Conservation (phyloP, 1,284 basidiomycete genomes). For the Malassezia sp. region DNA sequence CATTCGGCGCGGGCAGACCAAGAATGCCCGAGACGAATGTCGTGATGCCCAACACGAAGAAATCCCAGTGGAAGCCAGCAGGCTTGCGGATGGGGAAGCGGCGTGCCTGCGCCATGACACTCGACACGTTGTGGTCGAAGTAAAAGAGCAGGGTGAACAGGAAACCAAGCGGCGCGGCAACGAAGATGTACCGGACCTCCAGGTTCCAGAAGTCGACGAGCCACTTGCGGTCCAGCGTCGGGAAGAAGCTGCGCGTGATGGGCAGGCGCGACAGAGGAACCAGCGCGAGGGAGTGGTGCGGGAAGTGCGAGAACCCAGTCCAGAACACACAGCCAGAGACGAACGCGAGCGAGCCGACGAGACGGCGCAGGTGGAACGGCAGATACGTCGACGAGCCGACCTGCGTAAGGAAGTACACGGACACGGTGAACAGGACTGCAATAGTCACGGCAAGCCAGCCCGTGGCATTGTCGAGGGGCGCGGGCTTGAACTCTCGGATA, state of each 20-base stretch:
- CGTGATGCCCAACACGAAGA: slow-evolving; percentile 70
- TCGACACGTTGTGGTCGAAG: slow-evolving; percentile 59
- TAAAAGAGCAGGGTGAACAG: slow-evolving; percentile 46
- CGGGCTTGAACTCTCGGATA: slow-evolving; percentile 44
- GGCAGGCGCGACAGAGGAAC: slow-evolving; percentile 38
- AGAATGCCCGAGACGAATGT: slow-evolving; percentile 83
- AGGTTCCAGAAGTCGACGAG: slow-evolving; percentile 83
- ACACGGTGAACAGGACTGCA: slow-evolving; percentile 48
- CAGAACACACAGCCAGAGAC: slow-evolving; percentile 48
- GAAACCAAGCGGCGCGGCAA: slow-evolving; percentile 57
- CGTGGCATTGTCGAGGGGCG: slow-evolving; percentile 38
- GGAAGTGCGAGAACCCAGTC: slow-evolving; percentile 49
- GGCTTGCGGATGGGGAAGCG: slow-evolving; percentile 82
- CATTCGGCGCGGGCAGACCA: slow-evolving; percentile 84
- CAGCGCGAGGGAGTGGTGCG: slow-evolving; percentile 29
- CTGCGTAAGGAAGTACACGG: slow-evolving; percentile 44
- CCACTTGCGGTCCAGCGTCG: slow-evolving; percentile 68
- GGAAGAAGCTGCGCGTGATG: slow-evolving; percentile 47
- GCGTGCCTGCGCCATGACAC: slow-evolving; percentile 77
- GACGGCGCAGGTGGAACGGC: slow-evolving; percentile 46
- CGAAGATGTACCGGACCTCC: slow-evolving; percentile 75
- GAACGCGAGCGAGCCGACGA: slow-evolving; percentile 47
- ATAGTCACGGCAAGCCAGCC: slow-evolving; percentile 49
- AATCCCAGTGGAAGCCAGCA: slow-evolving; percentile 72
- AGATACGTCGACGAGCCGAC: slow-evolving; percentile 36